Evolutionary conservation across 2,329 filamentous ascomycete genomes (phyloP).

Genomic region (Apiospora aurea): DNA sequence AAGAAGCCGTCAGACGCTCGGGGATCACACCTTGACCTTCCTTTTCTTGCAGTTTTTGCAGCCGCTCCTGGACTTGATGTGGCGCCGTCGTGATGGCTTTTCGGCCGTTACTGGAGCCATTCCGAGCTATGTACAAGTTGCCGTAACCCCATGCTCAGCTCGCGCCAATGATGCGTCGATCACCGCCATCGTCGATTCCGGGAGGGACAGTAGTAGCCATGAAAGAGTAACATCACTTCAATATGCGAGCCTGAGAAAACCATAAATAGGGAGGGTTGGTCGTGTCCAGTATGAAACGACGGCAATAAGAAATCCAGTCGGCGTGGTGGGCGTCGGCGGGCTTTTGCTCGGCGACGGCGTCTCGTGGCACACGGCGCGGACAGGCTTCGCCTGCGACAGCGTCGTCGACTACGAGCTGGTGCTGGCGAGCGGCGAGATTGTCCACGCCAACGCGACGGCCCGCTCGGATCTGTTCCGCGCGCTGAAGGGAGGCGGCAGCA

Average conservation of each 20-base stretch:
- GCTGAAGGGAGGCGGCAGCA: slow-evolving; percentile 54
- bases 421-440: slow-evolving; percentile 48
- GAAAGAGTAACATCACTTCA: neutral
- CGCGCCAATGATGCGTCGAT: neutral
- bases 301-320: neutral
- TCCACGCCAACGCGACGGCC: slow-evolving; percentile 44
- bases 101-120: neutral
- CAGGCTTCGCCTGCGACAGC: slow-evolving; percentile 54
- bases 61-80: slow-evolving; percentile 24
- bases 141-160: neutral
- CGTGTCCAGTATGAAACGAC: neutral
- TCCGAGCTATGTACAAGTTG: neutral
- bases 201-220: neutral
- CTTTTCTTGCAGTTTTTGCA: slow-evolving; percentile 32
- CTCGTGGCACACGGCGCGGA: slow-evolving; percentile 35
- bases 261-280: slow-evolving; percentile 1
- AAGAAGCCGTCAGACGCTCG: neutral
- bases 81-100: slow-evolving; percentile 5
- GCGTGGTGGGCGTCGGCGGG: slow-evolving; percentile 37
- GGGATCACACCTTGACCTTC: slow-evolving; percentile 26
- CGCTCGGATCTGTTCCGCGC: slow-evolving; percentile 52
- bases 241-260: neutral
- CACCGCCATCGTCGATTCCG: slow-evolving; percentile 5
- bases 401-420: slow-evolving; percentile 52
- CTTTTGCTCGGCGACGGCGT: slow-evolving; percentile 39